phyloP scores from a whole-genome alignment of 768 basidiomycete genomes.

The Russula ochroleuca region DNA sequence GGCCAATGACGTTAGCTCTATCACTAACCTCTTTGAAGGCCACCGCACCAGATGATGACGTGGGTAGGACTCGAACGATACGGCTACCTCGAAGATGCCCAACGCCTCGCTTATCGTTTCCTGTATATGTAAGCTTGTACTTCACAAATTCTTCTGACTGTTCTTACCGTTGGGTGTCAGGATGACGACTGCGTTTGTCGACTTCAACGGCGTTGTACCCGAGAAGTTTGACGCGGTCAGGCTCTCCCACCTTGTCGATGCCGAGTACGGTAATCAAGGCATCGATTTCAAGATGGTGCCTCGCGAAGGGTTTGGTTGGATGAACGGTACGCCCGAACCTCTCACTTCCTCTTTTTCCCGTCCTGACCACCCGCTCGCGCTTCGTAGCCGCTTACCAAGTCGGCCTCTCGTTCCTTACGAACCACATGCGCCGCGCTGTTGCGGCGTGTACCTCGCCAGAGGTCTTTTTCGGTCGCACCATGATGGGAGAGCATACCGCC shows the following conservation, averaged over 20 bases:
- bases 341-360: background rate
- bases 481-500: slow-evolving; percentile 38
- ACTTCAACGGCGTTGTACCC: slow-evolving; percentile 96
- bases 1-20: background rate
- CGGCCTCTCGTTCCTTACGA: slow-evolving; percentile 90
- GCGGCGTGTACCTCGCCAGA: slow-evolving; percentile 93
- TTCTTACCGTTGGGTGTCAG: slow-evolving; percentile 37
- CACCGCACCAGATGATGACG: slow-evolving; percentile 97
- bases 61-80: slow-evolving; percentile 98
- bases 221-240: slow-evolving; percentile 99
- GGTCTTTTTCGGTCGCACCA: slow-evolving; percentile 62
- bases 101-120: slow-evolving; percentile 91
- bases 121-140: slow-evolving; percentile 77
- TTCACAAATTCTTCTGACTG: background rate
- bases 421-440: slow-evolving; percentile 92
- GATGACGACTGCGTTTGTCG: slow-evolving; percentile 93
- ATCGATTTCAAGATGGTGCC: slow-evolving; percentile 98
- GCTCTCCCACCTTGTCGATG: slow-evolving; percentile 92
- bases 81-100: slow-evolving; percentile 90
- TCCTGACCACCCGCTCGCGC: slow-evolving; percentile 6
- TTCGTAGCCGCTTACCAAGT: slow-evolving; percentile 87
- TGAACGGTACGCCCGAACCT: slow-evolving; percentile 66
- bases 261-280: slow-evolving; percentile 95
- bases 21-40: slow-evolving; percentile 45
- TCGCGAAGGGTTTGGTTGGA: slow-evolving; percentile 98